phyloP scores from a whole-genome alignment of 805 yeast species.

The Barnettozyma siamensis region DNA sequence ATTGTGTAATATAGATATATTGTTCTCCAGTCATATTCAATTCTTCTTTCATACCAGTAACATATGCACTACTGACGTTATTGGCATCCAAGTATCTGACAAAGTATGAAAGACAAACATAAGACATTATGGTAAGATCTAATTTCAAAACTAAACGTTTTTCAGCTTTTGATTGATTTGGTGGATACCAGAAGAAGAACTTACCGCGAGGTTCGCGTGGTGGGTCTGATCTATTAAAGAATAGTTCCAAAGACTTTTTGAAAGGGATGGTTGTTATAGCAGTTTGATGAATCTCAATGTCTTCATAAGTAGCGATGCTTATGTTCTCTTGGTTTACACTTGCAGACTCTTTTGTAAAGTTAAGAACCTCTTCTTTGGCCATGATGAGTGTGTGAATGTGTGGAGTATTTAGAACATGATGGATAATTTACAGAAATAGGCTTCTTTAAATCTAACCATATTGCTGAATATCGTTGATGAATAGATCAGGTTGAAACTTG shows the following conservation, averaged over 20 bases:
- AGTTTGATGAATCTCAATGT: background rate
- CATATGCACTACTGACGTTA: conserved; percentile 54
- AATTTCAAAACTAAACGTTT: conserved; percentile 9
- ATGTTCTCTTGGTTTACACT: background rate
- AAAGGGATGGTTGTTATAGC: conserved; percentile 9
- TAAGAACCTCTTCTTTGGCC: too few relatives aligned
- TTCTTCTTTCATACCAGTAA: conserved; percentile 47
- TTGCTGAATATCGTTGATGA: too few relatives aligned
- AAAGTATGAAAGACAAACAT: conserved; percentile 12
- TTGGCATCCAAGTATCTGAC: conserved; percentile 51
- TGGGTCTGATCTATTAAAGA: conserved; percentile 13
- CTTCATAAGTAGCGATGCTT: too few relatives aligned
- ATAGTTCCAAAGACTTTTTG: conserved; percentile 10
- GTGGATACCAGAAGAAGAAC: conserved; percentile 18
- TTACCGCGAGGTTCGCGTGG: conserved; percentile 7
- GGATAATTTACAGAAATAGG: too few relatives aligned
- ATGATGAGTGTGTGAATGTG: conserved; percentile 1
- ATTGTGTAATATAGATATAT: conserved; percentile 22
- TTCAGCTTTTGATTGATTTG: conserved; percentile 7
- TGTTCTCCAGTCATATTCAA: conserved; percentile 44
- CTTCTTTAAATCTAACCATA: too few relatives aligned
- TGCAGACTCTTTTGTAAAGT: background rate
- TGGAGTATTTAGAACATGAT: too few relatives aligned
- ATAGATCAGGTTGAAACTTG: too few relatives aligned
- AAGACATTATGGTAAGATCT: conserved; percentile 12